These are phyloP conservation scores for Dissophora globulifera DNA, from an alignment of 192 early-diverging fungal genomes.

Conservation along the genomic window DNA sequence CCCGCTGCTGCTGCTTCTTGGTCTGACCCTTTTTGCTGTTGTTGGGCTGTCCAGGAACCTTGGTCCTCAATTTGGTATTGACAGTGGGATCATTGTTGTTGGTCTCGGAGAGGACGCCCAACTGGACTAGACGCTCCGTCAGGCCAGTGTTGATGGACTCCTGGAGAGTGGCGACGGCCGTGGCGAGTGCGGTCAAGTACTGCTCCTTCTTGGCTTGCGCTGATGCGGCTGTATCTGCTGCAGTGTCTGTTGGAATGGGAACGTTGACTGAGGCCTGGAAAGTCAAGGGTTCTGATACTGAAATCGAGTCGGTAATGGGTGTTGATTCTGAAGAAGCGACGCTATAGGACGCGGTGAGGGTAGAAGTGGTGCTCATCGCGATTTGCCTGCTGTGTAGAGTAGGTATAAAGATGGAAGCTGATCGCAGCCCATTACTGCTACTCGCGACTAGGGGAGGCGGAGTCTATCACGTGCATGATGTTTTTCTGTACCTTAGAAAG, in stretches of 20 bases:
- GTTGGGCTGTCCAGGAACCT: conserved; percentile 47
- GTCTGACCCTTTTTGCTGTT: conserved; percentile 46
- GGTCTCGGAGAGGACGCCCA: conserved; percentile 22
- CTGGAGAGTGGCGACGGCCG: conserved; percentile 23
- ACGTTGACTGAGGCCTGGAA: conserved; percentile 6
- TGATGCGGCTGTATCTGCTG: not conserved
- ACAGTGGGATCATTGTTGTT: conserved; percentile 1
- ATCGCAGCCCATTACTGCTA: no score
- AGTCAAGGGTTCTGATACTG: conserved; percentile 1
- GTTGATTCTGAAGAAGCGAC: not conserved
- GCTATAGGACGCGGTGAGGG: conserved; percentile 20
- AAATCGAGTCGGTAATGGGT: not conserved
- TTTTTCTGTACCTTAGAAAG: no score
- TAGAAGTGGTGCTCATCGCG: conserved; percentile 11
- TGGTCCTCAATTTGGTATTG: conserved; percentile 44
- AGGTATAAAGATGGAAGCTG: no score
- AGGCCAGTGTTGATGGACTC: conserved; percentile 41
- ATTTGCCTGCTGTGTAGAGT: no score
- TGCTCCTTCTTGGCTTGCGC: conserved; percentile 14
- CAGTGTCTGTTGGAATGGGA: not conserved
- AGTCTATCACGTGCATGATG: no score
- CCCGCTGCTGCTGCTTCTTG: conserved; percentile 15
- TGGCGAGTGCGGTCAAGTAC: conserved; percentile 22
- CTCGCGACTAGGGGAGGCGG: no score
- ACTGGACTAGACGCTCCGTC: conserved; percentile 37